These are phyloP conservation scores for Paraleonurus japonicus DNA, from an alignment of 257 asterid genomes.

Conservation along the genomic window DNA sequence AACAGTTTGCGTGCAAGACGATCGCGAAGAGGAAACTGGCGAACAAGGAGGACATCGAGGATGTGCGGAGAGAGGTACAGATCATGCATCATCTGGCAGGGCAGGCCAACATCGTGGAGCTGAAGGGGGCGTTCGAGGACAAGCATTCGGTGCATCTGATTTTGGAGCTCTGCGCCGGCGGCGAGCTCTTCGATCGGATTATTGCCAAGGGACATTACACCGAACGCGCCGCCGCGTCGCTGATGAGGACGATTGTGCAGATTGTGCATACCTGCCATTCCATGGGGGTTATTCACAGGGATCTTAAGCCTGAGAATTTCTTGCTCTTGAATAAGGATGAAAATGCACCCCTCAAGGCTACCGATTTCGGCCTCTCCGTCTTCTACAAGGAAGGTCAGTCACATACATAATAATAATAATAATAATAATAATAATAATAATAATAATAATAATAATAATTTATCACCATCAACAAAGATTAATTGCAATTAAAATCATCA, in stretches of 20 bases:
- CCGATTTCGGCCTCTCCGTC: slow-evolving; percentile 88
- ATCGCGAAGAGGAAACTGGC: slow-evolving; percentile 86
- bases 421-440: no score
- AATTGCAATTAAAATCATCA: no score
- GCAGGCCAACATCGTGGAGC: slow-evolving; percentile 71
- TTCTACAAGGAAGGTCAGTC: slow-evolving; percentile 79
- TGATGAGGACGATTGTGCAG: slow-evolving; percentile 79
- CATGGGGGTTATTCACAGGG: slow-evolving; percentile 92
- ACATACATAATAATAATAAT: no score
- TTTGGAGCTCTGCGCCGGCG: slow-evolving; percentile 93
- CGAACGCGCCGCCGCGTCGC: slow-evolving; percentile 81
- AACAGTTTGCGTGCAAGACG: slow-evolving; percentile 79
- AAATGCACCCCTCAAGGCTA: slow-evolving; percentile 78
- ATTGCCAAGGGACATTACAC: slow-evolving; percentile 84
- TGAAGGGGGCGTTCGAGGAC: slow-evolving; percentile 86
- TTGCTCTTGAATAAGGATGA: slow-evolving; percentile 73
- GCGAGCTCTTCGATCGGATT: slow-evolving; percentile 90
- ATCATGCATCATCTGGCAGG: slow-evolving; percentile 91
- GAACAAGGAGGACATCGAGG: slow-evolving; percentile 82
- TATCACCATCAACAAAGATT: no score
- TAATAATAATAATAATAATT: no score
- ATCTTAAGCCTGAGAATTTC: slow-evolving; percentile 93
- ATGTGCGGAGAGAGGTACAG: slow-evolving; percentile 85
- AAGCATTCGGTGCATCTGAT: slow-evolving; percentile 84
- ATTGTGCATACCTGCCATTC: slow-evolving; percentile 89